phyloP scores from a whole-genome alignment of 2,329 filamentous ascomycete genomes.

The Colletotrichum destructivum region DNA sequence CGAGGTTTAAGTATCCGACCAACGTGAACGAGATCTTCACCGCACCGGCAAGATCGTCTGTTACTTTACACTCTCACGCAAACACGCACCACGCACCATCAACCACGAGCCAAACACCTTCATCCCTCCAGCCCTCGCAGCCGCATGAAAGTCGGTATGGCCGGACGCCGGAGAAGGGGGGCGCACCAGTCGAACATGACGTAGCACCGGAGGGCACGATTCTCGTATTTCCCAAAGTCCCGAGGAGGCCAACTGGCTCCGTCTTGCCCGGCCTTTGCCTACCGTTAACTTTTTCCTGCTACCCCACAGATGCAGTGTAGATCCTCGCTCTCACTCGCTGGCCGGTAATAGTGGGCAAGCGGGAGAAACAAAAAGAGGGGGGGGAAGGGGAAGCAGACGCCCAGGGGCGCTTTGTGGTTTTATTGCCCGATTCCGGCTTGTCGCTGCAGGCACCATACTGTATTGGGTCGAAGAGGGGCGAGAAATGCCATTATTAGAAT shows the following conservation, averaged over 20 bases:
- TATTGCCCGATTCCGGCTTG: slow-evolving; percentile 34
- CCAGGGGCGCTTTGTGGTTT: background rate
- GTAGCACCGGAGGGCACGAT: slow-evolving; percentile 33
- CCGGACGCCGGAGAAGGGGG: slow-evolving; percentile 1
- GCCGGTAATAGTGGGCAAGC: slow-evolving; percentile 7
- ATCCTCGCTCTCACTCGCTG: slow-evolving; percentile 11
- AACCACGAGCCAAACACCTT: background rate
- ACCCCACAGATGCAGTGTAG: slow-evolving; percentile 17
- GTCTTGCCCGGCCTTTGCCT: background rate
- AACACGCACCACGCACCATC: background rate
- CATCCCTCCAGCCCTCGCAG: slow-evolving; percentile 4
- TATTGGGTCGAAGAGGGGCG: background rate
- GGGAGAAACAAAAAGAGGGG: slow-evolving; percentile 34
- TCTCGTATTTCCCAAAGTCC: slow-evolving; percentile 34
- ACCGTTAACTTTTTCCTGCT: background rate
- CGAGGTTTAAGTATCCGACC: slow-evolving; percentile 20
- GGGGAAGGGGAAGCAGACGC: background rate
- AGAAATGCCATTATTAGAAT: slow-evolving; percentile 36
- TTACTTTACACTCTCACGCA: background rate
- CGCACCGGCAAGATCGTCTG: background rate
- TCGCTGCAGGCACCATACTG: slow-evolving; percentile 30
- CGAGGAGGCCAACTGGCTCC: background rate
- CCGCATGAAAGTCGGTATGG: slow-evolving; percentile 36
- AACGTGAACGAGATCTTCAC: background rate
- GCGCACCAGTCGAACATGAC: slow-evolving; percentile 23